Conservation (phyloP, 495 filamentous ascomycete genomes). For the Neurospora terricola region DNA sequence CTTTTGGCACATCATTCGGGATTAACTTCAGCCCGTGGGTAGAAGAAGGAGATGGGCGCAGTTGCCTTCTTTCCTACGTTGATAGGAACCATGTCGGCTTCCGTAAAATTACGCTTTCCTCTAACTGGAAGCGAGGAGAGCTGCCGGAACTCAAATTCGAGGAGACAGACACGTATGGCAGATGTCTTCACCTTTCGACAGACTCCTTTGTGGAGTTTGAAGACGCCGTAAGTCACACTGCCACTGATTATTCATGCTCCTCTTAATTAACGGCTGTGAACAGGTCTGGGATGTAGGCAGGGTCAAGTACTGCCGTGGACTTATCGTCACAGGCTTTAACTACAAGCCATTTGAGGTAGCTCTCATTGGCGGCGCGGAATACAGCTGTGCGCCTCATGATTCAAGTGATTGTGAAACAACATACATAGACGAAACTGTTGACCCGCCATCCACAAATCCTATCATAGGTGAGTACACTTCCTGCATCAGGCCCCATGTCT, state of each 20-base stretch:
- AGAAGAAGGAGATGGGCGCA: conserved; percentile 15
- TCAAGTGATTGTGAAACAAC: conserved; percentile 27
- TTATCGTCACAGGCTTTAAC: conserved; percentile 30
- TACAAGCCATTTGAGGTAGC: conserved; percentile 29
- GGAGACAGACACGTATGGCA: conserved; percentile 22
- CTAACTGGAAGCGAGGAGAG: conserved; percentile 12
- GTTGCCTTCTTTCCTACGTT: conserved; percentile 29
- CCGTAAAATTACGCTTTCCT: conserved; percentile 25
- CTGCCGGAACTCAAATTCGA: conserved; percentile 18
- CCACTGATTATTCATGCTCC: background rate
- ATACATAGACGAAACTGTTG: conserved; percentile 16
- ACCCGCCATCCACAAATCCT: conserved; percentile 23
- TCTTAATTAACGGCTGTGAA: conserved; percentile 6
- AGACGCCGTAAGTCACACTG: conserved; percentile 21
- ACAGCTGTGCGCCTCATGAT: conserved; percentile 13
- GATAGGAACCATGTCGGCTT: conserved; percentile 37
- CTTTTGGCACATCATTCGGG: conserved; percentile 33
- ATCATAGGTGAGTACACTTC: conserved; percentile 27
- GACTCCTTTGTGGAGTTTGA: conserved; percentile 41
- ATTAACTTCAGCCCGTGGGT: conserved; percentile 37
- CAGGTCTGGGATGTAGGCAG: conserved; percentile 27
- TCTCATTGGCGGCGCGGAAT: conserved; percentile 10
- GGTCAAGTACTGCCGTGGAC: conserved; percentile 26
- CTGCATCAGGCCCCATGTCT: background rate
- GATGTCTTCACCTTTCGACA: conserved; percentile 32